Conservation (phyloP, 208 protist genomes). For the Trichomonas gallinae region DNA sequence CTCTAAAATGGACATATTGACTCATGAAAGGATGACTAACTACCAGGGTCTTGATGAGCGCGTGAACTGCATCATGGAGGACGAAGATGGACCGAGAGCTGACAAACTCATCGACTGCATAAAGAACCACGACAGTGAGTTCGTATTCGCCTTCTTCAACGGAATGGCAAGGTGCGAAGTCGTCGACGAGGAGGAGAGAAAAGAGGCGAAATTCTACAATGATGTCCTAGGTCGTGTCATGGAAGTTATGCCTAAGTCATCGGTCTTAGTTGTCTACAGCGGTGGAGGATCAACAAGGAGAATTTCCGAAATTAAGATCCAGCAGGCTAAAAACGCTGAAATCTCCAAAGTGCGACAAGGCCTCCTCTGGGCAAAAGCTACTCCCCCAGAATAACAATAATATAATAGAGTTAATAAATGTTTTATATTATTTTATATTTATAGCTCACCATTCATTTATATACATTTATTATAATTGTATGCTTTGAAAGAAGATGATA, state of each 20-base stretch:
- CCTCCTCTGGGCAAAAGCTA: not conserved
- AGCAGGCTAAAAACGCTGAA: not conserved
- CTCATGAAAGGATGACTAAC: not conserved
- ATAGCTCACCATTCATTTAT: not conserved
- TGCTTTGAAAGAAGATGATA: no score
- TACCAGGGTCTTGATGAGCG: not conserved
- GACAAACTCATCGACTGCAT: not conserved
- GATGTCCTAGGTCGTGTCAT: not conserved
- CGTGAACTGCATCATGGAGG: not conserved
- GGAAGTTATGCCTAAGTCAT: not conserved
- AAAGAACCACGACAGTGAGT: not conserved
- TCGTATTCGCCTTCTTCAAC: not conserved
- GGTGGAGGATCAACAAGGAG: not conserved
- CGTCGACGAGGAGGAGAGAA: not conserved
- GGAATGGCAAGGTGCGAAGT: not conserved
- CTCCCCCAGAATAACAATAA: not conserved
- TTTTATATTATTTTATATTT: not conserved
- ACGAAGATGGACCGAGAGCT: not conserved
- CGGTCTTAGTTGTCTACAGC: not conserved
- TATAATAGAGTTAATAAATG: not conserved
- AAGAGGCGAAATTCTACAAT: not conserved
- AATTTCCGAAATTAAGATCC: not conserved
- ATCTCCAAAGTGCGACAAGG: not conserved
- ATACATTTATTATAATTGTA: no score
- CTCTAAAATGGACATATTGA: not conserved